Evolutionary conservation across 2,329 filamentous ascomycete genomes (phyloP).

Genomic region (Colletotrichum chrysophilum): DNA sequence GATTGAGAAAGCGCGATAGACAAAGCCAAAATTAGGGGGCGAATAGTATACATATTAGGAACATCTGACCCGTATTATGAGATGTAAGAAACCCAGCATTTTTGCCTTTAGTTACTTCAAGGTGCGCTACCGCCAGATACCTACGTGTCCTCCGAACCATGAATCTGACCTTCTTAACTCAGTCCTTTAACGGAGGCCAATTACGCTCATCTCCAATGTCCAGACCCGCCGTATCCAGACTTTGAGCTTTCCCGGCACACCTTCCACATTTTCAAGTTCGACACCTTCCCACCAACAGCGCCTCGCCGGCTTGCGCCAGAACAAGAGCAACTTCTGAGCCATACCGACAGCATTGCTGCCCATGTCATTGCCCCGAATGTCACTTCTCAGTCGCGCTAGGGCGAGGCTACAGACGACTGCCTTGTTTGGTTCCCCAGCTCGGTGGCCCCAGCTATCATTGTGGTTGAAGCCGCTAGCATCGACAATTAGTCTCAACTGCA

Average conservation of each 20-base stretch:
- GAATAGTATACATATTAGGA: neutral
- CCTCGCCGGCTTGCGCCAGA: conserved; percentile 96
- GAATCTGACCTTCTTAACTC: too few species aligned
- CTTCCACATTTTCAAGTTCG: conserved; percentile 86
- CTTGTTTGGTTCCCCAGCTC: conserved; percentile 97
- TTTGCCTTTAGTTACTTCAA: neutral
- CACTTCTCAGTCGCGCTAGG: conserved; percentile 88
- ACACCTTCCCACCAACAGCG: conserved; percentile 99
- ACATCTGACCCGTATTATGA: neutral
- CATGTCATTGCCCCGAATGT: conserved; percentile 81
- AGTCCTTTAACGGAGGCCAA: conserved; percentile 71
- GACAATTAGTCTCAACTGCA: neutral
- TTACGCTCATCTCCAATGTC: conserved; percentile 98
- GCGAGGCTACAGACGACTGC: conserved; percentile 97
- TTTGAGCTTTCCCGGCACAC: conserved; percentile 90
- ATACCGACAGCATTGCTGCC: conserved; percentile 87
- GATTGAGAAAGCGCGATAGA: neutral
- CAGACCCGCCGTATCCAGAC: conserved; percentile 98
- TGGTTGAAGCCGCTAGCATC: conserved; percentile 86
- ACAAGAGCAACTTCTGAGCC: conserved; percentile 96
- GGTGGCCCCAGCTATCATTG: conserved; percentile 93
- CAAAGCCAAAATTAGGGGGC: neutral
- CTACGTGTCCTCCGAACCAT: neutral
- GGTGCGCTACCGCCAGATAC: neutral
- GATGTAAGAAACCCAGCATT: neutral